Evolutionary conservation across 495 filamentous ascomycete genomes (phyloP), one percentile per base, ranked within the genome.

Genomic region (Talaromyces ruber): DNA sequence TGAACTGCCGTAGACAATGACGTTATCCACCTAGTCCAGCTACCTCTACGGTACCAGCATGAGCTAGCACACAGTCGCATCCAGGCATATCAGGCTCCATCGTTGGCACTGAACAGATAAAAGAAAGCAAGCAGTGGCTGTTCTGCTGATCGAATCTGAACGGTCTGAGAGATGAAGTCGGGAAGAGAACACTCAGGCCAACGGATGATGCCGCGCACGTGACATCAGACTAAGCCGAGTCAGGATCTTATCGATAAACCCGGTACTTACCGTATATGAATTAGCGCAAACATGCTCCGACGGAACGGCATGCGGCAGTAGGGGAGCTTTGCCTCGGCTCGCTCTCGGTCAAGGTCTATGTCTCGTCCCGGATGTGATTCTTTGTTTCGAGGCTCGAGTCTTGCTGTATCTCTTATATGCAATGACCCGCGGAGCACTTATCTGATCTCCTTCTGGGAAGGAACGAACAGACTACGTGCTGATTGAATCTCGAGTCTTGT

Each of bases 311-410:
- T 22, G 21, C 51, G 51, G 51, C 51, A 54, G 51, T 47, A n/a
- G 18, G 28, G 21, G 21, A 59, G 58, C 39, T 47, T 59, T 59
- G 58, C 58, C 58, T 59, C 58, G 58, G 58, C 58, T 59, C 34
- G n/a, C n/a, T 43, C 22, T 59, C 58, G 39, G 32, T 6, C 28
- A 25, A 52, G 47, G 24, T 6, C 43, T 55, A 16, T 7, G 24
- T 25, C 52, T n/a, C 5, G 24, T 26, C 24, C 29, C 54, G 26
- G 29, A 3, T 34, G 7, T 34, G 32, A 30, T 57, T 57, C 16
- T 57, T 57, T 57, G 18, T 34, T 34, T 0, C 9, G 6, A 14
- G 50, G 1, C 6, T 28, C 18, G 7, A 4, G 22, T 50, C 3
- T 52, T 52, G 50, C 9, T 52, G 21, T 52, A 12, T 18, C 45